Evolutionary conservation across 1,284 basidiomycete genomes (phyloP).

Genomic region (Cutaneotrichosporon sp.): DNA sequence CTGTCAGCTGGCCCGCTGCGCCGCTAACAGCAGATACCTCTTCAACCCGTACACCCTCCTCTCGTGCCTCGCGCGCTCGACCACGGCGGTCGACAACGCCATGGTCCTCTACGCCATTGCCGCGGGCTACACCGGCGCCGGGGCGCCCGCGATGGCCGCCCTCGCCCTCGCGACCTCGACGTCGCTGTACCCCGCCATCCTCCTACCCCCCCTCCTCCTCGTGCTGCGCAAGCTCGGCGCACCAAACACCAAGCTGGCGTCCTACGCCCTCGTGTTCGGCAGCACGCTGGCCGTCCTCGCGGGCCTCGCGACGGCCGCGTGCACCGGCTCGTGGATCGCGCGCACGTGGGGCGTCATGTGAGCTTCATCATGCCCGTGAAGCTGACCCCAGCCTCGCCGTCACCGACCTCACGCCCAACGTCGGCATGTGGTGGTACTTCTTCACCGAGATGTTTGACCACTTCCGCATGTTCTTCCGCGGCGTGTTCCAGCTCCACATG

Average conservation of each 20-base stretch:
- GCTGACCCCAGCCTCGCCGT: slow-evolving; percentile 61
- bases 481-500: slow-evolving; percentile 93
- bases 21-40: slow-evolving; percentile 64
- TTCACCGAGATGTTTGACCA: slow-evolving; percentile 99
- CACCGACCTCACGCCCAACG: slow-evolving; percentile 87
- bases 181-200: slow-evolving; percentile 68
- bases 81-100: slow-evolving; percentile 75
- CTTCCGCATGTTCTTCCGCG: slow-evolving; percentile 91
- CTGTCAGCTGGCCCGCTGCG: slow-evolving; percentile 57
- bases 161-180: slow-evolving; percentile 71
- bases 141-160: slow-evolving; percentile 61
- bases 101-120: slow-evolving; percentile 68
- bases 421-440: slow-evolving; percentile 98
- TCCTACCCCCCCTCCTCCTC: slow-evolving; percentile 68
- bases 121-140: slow-evolving; percentile 68
- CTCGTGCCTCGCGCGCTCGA: slow-evolving; percentile 75
- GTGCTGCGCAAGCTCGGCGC: not conserved
- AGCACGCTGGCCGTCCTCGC: not conserved
- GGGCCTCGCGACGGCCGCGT: slow-evolving; percentile 24
- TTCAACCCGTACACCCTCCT: slow-evolving; percentile 85
- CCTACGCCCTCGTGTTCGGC: slow-evolving; percentile 24
- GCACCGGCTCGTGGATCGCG: slow-evolving; percentile 61
- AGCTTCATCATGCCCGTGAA: slow-evolving; percentile 33
- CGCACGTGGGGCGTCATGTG: slow-evolving; percentile 84
- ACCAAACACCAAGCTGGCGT: not conserved